phyloP scores from a whole-genome alignment of 2,329 filamentous ascomycete species.

The Paracoccidioides brasiliensis region DNA sequence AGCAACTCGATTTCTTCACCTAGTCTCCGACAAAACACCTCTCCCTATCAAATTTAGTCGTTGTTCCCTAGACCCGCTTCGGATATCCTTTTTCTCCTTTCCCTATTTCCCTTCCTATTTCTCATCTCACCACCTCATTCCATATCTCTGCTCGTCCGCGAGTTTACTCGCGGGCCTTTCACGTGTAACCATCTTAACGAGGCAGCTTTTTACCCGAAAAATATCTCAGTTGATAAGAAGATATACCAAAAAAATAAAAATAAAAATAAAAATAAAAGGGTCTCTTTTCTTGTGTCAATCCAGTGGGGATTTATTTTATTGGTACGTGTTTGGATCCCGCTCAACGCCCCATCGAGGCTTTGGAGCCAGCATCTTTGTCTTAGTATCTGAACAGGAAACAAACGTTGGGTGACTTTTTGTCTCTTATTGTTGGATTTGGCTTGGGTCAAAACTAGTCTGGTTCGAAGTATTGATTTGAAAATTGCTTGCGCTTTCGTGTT shows the following conservation, averaged over 20 bases:
- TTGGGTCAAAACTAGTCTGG: neutral
- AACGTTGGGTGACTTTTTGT: neutral
- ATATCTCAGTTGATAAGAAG: neutral
- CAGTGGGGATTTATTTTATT: neutral
- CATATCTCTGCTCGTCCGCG: neutral
- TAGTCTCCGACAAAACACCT: neutral
- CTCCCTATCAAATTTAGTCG: neutral
- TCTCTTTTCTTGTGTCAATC: neutral
- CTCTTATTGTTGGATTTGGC: neutral
- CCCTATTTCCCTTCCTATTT: neutral
- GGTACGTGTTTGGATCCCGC: slow-evolving; percentile 1
- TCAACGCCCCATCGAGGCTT: neutral
- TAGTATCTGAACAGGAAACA: neutral
- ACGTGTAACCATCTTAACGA: neutral
- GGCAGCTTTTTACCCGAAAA: neutral
- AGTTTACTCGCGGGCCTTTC: neutral
- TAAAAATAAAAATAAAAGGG: neutral
- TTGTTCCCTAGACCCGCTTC: neutral
- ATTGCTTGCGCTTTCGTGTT: neutral
- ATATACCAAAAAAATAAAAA: neutral
- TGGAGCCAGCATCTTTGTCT: no score
- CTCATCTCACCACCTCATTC: neutral
- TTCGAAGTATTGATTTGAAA: neutral
- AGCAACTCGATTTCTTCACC: neutral
- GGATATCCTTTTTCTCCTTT: neutral